Evolutionary conservation across 2,329 filamentous ascomycete genomes (phyloP), one percentile per base, ranked within the genome.

Genomic region (Aspergillus terreus): DNA sequence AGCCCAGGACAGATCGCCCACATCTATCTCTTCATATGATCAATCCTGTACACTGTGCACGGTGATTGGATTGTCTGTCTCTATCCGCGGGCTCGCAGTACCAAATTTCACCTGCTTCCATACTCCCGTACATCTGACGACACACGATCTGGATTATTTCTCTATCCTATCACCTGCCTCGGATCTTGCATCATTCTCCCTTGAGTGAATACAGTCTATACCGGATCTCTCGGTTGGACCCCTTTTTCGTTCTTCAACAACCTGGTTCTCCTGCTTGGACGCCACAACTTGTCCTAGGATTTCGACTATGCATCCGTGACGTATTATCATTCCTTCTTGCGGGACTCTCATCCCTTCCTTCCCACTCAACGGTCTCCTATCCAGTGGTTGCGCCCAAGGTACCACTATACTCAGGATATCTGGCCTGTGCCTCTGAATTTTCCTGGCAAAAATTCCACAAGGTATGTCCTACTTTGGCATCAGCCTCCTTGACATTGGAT

Each of bases 311-410:
- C 53, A 55, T 57, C 50, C 51, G 58, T 63, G 61, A 63, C 58
- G 58, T 59, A 61, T 53, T 44, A 50, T 52, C 61, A 62, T 64
- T 64, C 60, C 44, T 63, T 51, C 56, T 59, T 59, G 56, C 57
- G 60, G 60, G 56, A 54, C 55, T 48, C 51, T 54, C 49, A 50
- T 50, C 53, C 56, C 56, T 58, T 56, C 51, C 54, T 54, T 56
- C 49, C 47, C 33, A 32, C 51, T 49, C 52, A 36, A 52, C 55
- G 40, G 14, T 46, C 44, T 15, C 41, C 23, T 53, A 47, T 38
- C 40, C 35, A 27, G 41, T 50, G 49, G 44, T 53, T 50, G 45
- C 36, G 36, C 21, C 25, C 44, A 30, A 50, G 48, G 45, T 55
- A 52, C 46, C 35, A 40, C 49, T 46, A 49, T 42, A 49, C 21